phyloP scores from a whole-genome alignment of 257 asterid species.

The Parsonsia alboflavescens region DNA sequence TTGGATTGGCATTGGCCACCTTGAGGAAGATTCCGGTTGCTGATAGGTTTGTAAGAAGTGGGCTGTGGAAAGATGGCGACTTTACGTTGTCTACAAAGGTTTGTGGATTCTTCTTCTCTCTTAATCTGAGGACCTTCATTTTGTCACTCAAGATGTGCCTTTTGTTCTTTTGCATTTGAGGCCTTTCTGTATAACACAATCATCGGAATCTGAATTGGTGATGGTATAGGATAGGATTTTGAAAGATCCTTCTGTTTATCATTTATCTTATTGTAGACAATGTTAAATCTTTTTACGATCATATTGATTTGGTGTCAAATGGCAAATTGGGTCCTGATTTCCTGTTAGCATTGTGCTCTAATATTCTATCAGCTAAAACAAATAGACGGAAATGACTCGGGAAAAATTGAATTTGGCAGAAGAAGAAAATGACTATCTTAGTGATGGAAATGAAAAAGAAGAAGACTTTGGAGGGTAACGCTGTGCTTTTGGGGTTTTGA shows the following conservation, averaged over 20 bases:
- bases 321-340: not conserved
- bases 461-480: not conserved
- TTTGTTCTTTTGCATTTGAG: not conserved
- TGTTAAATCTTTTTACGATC: not conserved
- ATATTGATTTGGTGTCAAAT: slow-evolving; percentile 2
- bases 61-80: slow-evolving; percentile 45
- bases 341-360: not conserved
- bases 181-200: not conserved
- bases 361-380: not conserved
- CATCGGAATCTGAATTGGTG: not conserved
- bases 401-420: not conserved
- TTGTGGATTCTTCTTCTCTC: not conserved
- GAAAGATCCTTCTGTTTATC: not conserved
- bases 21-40: slow-evolving; percentile 49
- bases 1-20: slow-evolving; percentile 42
- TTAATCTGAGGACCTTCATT: not conserved
- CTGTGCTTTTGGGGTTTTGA: too few relatives aligned
- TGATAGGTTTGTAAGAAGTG: slow-evolving; percentile 35
- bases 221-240: not conserved
- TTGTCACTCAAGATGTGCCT: not conserved
- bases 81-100: slow-evolving; percentile 48
- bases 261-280: not conserved
- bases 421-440: not conserved
- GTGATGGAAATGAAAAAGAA: not conserved
- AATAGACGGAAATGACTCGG: not conserved